phyloP scores from a whole-genome alignment of 768 basidiomycete genomes.

The Lactifluus rugatus region DNA sequence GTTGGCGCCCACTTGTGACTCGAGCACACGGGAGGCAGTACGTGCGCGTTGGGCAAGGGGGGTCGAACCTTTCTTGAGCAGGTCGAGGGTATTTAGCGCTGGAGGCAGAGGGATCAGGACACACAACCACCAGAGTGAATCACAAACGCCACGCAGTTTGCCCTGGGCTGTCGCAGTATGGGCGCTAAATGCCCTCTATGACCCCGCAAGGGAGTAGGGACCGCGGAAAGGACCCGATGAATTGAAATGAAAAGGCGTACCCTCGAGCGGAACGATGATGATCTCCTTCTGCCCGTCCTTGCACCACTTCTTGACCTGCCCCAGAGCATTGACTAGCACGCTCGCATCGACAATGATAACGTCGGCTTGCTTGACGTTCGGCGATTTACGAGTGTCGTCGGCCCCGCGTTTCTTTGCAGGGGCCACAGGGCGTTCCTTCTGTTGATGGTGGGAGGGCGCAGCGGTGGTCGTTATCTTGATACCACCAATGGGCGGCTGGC shows the following conservation, averaged over 20 bases:
- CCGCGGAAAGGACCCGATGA: not conserved
- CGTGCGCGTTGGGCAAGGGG: conserved; percentile 75
- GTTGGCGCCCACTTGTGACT: conserved; percentile 78
- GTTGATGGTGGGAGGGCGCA: not conserved
- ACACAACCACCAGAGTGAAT: not conserved
- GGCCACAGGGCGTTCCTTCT: conserved; percentile 1
- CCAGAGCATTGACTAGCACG: conserved; percentile 67
- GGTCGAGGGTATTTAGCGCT: conserved; percentile 87
- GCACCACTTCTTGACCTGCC: conserved; percentile 77
- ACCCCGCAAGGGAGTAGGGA: not conserved
- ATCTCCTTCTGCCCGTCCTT: conserved; percentile 67
- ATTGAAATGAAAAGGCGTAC: conserved; percentile 34
- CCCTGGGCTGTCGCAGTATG: not conserved
- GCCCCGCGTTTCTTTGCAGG: not conserved
- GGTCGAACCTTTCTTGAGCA: conserved; percentile 84
- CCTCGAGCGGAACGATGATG: conserved; percentile 81
- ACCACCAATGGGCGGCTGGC: conserved; percentile 10
- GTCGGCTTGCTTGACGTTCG: conserved; percentile 50
- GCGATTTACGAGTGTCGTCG: not conserved
- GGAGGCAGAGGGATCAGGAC: conserved; percentile 9
- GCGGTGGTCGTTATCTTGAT: conserved; percentile 6
- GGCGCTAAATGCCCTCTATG: not conserved
- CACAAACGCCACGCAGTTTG: not conserved
- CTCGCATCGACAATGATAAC: conserved; percentile 73
- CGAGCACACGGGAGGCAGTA: conserved; percentile 78